phyloP scores from a whole-genome alignment of 2,329 filamentous ascomycete species.

The Fusarium siculi region DNA sequence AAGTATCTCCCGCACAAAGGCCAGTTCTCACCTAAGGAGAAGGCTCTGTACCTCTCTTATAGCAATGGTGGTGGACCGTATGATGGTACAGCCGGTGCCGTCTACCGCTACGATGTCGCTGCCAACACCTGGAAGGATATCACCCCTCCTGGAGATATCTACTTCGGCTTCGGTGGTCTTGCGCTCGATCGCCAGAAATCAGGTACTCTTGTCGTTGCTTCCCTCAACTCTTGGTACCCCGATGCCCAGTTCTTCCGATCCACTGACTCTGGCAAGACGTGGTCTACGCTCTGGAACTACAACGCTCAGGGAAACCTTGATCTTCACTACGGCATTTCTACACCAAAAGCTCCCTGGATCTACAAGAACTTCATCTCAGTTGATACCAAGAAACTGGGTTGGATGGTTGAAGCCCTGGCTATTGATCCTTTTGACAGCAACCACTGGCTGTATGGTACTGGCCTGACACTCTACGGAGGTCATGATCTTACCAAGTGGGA shows the following conservation, averaged over 20 bases:
- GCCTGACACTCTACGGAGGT: conserved; percentile 64
- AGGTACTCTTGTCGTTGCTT: conserved; percentile 66
- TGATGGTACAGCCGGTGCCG: conserved; percentile 63
- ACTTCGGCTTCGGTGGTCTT: conserved; percentile 67
- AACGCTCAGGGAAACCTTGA: conserved; percentile 57
- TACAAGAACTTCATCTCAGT: conserved; percentile 58
- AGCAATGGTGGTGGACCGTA: conserved; percentile 66
- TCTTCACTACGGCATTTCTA: conserved; percentile 58
- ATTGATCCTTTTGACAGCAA: conserved; percentile 69
- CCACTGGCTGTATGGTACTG: conserved; percentile 71
- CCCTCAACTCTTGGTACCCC: conserved; percentile 69
- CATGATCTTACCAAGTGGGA: conserved; percentile 68
- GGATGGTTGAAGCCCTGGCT: conserved; percentile 69
- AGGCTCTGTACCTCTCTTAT: conserved; percentile 66
- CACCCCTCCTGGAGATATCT: conserved; percentile 62
- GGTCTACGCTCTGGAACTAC: conserved; percentile 66
- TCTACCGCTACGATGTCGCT: conserved; percentile 65
- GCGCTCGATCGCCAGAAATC: conserved; percentile 63
- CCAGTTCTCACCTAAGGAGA: conserved; percentile 61
- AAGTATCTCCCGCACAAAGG: conserved; percentile 66
- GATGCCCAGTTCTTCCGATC: conserved; percentile 67
- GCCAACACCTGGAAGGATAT: conserved; percentile 64
- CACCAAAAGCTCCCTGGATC: conserved; percentile 64
- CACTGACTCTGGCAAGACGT: conserved; percentile 64
- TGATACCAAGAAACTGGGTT: conserved; percentile 64